A percentile compares a stretch with the other conserved stretches of the same genome.
These are phyloP conservation scores for Globisporangium sylvaticum DNA, from an alignment of 352 stramenopile genomes.

Conservation along the genomic window DNA sequence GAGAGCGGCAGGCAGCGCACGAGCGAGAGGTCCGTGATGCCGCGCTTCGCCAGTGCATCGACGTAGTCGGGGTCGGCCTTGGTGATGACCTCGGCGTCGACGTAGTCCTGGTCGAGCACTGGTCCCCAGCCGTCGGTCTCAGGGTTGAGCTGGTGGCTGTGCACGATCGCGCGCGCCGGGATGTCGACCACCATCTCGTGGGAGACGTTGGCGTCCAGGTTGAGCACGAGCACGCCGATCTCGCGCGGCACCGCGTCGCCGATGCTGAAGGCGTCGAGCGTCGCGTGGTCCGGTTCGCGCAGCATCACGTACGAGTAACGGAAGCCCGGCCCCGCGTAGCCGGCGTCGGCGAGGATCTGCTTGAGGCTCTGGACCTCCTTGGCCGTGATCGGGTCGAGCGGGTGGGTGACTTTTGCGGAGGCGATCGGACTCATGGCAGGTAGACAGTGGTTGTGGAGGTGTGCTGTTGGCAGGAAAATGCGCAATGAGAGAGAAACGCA, in stretches of 20 bases:
- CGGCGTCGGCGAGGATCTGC: conserved; percentile 35
- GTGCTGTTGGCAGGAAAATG: conserved; percentile 4
- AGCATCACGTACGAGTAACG: conserved; percentile 55
- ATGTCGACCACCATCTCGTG: conserved; percentile 42
- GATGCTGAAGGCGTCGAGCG: conserved; percentile 28
- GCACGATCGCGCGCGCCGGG: conserved; percentile 23
- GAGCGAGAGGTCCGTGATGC: conserved; percentile 41
- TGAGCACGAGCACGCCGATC: conserved; percentile 35
- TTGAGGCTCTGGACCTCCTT: conserved; percentile 41
- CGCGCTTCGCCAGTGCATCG: conserved; percentile 32
- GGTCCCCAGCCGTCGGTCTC: conserved; percentile 42
- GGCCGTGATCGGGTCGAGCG: conserved; percentile 42
- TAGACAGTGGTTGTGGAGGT: neutral
- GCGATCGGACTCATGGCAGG: neutral
- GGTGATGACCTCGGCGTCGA: conserved; percentile 34
- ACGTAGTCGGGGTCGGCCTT: conserved; percentile 42
- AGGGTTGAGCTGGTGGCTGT: conserved; percentile 30
- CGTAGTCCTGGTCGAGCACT: conserved; percentile 46
- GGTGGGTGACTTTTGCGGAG: conserved; percentile 20
- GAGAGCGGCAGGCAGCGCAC: conserved; percentile 40
- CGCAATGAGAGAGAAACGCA: conserved; percentile 9
- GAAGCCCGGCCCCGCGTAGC: conserved; percentile 27
- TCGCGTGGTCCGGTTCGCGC: conserved; percentile 43
- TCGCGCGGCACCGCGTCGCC: conserved; percentile 37
- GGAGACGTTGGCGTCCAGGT: conserved; percentile 30